Conservation (phyloP, 2,329 filamentous ascomycete species). For the Hypocreales sp. region DNA sequence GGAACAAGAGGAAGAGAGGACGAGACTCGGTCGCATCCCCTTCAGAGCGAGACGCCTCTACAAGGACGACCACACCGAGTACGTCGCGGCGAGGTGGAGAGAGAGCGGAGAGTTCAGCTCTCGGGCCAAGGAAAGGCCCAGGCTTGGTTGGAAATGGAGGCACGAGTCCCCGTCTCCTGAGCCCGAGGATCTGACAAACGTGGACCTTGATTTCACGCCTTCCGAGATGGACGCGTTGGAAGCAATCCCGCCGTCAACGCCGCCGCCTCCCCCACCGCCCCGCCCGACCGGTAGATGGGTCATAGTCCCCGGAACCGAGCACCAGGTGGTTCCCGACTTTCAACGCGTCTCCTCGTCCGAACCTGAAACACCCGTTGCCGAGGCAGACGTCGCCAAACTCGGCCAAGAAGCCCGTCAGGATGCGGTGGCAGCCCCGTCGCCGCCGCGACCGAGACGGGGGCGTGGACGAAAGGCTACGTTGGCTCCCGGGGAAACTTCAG, state of each 20-base stretch:
- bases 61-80: neutral
- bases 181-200: neutral
- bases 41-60: neutral
- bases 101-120: neutral
- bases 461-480: neutral
- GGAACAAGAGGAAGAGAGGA: conserved; percentile 1
- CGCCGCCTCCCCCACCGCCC: neutral
- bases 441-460: neutral
- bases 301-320: too few species aligned
- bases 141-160: neutral
- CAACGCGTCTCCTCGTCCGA: too few species aligned
- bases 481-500: neutral
- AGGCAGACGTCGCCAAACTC: too few species aligned
- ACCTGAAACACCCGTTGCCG: too few species aligned
- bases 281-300: too few species aligned
- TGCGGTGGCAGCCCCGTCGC: too few species aligned
- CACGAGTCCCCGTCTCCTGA: neutral
- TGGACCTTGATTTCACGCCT: neutral
- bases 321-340: too few species aligned
- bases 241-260: neutral
- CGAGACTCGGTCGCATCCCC: neutral
- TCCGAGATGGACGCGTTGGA: conserved; percentile 1
- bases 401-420: too few species aligned
- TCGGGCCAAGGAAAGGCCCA: neutral
- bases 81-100: neutral